A percentile compares a stretch with the other conserved stretches of the same genome.
phyloP scores from a whole-genome alignment of 2,329 filamentous ascomycete species.

The Colletotrichum sp. region DNA sequence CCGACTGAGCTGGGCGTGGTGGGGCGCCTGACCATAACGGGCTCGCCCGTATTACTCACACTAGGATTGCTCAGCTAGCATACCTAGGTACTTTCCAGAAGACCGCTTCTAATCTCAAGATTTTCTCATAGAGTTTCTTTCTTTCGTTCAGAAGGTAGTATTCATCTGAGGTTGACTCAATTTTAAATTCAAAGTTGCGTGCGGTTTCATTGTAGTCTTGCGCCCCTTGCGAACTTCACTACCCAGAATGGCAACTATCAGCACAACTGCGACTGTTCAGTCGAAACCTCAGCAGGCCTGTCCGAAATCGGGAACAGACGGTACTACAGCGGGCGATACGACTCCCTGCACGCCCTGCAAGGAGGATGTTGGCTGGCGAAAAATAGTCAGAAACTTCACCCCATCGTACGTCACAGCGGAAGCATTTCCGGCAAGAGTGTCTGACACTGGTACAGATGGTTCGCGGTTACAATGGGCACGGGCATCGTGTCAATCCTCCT shows the following conservation, averaged over 20 bases:
- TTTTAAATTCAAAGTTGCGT: not conserved
- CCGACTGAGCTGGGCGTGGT: not conserved
- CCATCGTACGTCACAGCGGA: constrained; percentile 50
- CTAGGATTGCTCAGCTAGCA: not conserved
- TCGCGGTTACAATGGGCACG: constrained; percentile 69
- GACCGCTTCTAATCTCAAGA: not conserved
- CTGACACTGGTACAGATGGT: constrained; percentile 49
- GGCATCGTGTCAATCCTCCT: constrained; percentile 71
- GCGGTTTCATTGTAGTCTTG: not conserved
- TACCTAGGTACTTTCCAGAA: not conserved
- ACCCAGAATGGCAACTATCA: not conserved
- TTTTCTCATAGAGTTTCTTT: not conserved
- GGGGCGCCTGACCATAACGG: not conserved
- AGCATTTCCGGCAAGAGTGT: not conserved
- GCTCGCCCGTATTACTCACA: constrained; percentile 1
- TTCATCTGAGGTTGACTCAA: not conserved
- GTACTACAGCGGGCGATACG: not conserved
- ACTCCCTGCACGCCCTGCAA: constrained; percentile 27
- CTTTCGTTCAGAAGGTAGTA: not conserved
- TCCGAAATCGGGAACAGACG: not conserved
- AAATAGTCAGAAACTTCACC: constrained; percentile 57
- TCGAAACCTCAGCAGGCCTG: not conserved
- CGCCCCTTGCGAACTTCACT: not conserved
- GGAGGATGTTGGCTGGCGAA: constrained; percentile 45
- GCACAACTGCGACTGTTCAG: not conserved